A percentile compares a stretch with the other conserved stretches of the same genome.
Conservation (phyloP, 108 stramenopile species). For the Skeletonema potamos region DNA sequence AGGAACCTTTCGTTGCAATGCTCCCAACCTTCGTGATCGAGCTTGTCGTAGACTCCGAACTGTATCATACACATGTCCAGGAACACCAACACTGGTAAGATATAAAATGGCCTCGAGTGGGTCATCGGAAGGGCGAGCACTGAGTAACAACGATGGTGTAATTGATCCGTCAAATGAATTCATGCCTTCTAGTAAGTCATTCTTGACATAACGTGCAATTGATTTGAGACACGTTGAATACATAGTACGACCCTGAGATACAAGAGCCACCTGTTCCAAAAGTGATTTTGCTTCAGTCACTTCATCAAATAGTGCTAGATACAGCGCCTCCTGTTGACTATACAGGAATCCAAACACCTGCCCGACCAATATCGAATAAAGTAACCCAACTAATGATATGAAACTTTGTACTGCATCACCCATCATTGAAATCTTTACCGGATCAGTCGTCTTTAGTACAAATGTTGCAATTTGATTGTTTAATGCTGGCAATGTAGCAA, state of each 20-base stretch:
- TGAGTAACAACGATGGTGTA: slow-evolving; percentile 66
- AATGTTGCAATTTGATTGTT: slow-evolving; percentile 21
- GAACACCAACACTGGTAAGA: slow-evolving; percentile 85
- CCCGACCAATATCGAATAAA: slow-evolving; percentile 80
- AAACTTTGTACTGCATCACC: slow-evolving; percentile 34
- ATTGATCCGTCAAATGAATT: slow-evolving; percentile 15
- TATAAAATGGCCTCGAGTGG: slow-evolving; percentile 85
- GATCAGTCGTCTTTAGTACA: slow-evolving; percentile 19
- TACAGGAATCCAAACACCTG: slow-evolving; percentile 60
- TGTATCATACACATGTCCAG: slow-evolving; percentile 79
- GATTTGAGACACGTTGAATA: slow-evolving; percentile 64
- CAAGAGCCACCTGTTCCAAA: slow-evolving; percentile 83
- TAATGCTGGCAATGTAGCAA: slow-evolving; percentile 16
- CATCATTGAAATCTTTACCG: slow-evolving; percentile 23
- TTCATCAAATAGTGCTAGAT: slow-evolving; percentile 82
- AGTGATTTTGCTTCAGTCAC: slow-evolving; percentile 84
- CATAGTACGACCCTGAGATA: slow-evolving; percentile 78
- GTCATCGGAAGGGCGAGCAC: slow-evolving; percentile 77
- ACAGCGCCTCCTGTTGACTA: slow-evolving; percentile 58
- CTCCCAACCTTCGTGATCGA: slow-evolving; percentile 70
- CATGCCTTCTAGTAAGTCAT: slow-evolving; percentile 60
- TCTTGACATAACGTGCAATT: slow-evolving; percentile 67
- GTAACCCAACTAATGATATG: slow-evolving; percentile 42
- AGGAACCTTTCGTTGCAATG: slow-evolving; percentile 84
- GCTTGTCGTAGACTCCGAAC: slow-evolving; percentile 80